Conservation (phyloP, 768 basidiomycete species). For the Rhodotorula toruloides region DNA sequence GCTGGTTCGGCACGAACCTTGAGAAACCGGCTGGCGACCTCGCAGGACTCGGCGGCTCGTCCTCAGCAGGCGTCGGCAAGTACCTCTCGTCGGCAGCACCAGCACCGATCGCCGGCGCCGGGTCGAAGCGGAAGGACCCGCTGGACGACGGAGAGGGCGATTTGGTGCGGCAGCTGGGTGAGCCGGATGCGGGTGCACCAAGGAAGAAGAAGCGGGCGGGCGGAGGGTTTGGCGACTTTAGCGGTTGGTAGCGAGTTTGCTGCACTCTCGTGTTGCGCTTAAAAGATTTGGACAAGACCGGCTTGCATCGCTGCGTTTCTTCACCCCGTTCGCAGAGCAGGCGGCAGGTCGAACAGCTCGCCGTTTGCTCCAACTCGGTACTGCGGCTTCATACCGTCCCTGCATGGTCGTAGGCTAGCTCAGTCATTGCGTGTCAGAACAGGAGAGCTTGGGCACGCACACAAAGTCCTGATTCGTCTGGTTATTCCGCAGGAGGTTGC, state of each 20-base stretch:
- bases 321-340: conserved; percentile 13
- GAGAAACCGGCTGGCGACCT: conserved; percentile 46
- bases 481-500: conserved; percentile 71
- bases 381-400: conserved; percentile 25
- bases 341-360: conserved; percentile 30
- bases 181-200: conserved; percentile 47
- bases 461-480: conserved; percentile 73
- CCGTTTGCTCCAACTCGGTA: conserved; percentile 22
- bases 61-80: conserved; percentile 13
- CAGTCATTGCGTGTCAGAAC: neutral
- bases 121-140: conserved; percentile 25
- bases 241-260: conserved; percentile 66
- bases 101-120: conserved; percentile 3
- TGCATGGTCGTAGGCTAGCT: neutral
- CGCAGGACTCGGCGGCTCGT: neutral
- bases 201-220: conserved; percentile 65
- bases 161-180: conserved; percentile 13
- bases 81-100: conserved; percentile 25
- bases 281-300: too few species aligned
- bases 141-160: neutral
- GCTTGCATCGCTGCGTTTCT: neutral
- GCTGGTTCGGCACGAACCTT: conserved; percentile 82
- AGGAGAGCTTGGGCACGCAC: conserved; percentile 45
- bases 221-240: conserved; percentile 85
- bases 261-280: neutral